A percentile compares a stretch with the other conserved stretches of the same genome.
Evolutionary conservation across 345 rosid genomes (phyloP).

Genomic region (Euphorbia pulcherrima): DNA sequence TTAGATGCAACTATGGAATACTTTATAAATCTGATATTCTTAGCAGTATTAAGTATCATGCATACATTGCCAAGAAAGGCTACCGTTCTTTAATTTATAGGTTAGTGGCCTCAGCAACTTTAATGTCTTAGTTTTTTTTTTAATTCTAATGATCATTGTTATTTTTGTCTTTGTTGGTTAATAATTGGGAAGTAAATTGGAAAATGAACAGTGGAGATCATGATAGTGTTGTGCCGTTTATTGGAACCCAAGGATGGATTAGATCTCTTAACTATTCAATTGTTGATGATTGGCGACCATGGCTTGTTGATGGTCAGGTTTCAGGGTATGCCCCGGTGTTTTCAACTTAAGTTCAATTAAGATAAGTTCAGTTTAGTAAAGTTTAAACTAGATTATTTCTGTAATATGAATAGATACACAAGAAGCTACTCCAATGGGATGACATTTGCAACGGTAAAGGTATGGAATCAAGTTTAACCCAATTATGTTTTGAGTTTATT

Average conservation of each 20-base stretch:
- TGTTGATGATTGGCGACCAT: conserved; percentile 25
- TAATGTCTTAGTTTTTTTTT: no score
- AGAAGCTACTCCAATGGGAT: conserved; percentile 55
- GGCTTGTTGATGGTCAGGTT: conserved; percentile 30
- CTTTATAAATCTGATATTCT: conserved; percentile 20
- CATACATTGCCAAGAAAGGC: conserved; percentile 38
- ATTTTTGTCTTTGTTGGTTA: not conserved
- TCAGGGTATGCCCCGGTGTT: conserved; percentile 31
- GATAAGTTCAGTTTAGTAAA: no score
- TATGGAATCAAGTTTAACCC: not conserved
- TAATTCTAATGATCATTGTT: not conserved
- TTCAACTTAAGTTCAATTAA: not conserved
- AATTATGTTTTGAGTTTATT: not conserved
- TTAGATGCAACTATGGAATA: conserved; percentile 36
- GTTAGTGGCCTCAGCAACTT: conserved; percentile 9
- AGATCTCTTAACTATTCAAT: conserved; percentile 28
- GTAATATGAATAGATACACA: conserved; percentile 40
- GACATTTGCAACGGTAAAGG: conserved; percentile 79
- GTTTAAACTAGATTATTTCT: no score
- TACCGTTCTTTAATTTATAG: conserved; percentile 48
- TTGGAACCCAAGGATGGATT: conserved; percentile 34
- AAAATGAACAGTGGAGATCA: conserved; percentile 35
- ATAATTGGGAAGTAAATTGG: conserved; percentile 6
- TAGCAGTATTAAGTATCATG: conserved; percentile 35
- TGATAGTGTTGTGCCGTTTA: conserved; percentile 20